These are phyloP conservation scores for Aspergillus affinis DNA, from an alignment of 495 filamentous ascomycete genomes.

Conservation along the genomic window DNA sequence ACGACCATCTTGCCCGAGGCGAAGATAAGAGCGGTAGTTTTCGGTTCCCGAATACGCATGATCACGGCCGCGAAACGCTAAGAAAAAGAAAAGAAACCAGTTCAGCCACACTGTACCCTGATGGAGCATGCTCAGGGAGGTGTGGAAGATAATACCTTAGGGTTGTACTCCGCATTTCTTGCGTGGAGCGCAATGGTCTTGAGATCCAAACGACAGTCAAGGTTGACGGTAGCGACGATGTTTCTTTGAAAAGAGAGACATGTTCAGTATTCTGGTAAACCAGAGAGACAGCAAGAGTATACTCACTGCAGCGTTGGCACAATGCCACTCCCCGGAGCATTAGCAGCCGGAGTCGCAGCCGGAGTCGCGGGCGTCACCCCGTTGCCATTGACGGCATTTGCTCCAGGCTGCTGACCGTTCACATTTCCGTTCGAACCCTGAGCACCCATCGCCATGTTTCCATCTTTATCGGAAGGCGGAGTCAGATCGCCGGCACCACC, in stretches of 20 bases:
- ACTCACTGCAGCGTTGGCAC: constrained; percentile 98
- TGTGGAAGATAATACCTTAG: constrained; percentile 68
- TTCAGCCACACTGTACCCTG: constrained; percentile 49
- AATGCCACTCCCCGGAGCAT: constrained; percentile 79
- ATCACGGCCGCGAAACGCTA: constrained; percentile 99
- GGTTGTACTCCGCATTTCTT: constrained; percentile 98
- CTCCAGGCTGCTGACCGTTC: constrained; percentile 63
- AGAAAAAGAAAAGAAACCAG: constrained; percentile 40
- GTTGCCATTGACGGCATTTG: constrained; percentile 64
- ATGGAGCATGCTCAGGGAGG: constrained; percentile 41
- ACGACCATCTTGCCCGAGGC: constrained; percentile 99
- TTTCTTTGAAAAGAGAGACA: constrained; percentile 71
- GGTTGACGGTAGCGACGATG: constrained; percentile 99
- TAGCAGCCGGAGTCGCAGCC: constrained; percentile 86
- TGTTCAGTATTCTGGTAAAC: constrained; percentile 49
- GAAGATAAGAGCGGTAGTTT: constrained; percentile 97
- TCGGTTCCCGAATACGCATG: constrained; percentile 99
- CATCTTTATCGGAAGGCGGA: constrained; percentile 69
- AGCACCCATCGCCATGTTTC: constrained; percentile 43
- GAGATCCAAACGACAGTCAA: constrained; percentile 95
- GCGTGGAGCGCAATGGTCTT: constrained; percentile 99
- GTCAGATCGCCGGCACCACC: constrained; percentile 78
- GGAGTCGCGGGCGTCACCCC: constrained; percentile 95
- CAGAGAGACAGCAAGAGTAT: constrained; percentile 53
- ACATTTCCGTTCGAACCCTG: constrained; percentile 46